Conservation (phyloP, 2,329 filamentous ascomycete genomes). For the Colletotrichum sp. region DNA sequence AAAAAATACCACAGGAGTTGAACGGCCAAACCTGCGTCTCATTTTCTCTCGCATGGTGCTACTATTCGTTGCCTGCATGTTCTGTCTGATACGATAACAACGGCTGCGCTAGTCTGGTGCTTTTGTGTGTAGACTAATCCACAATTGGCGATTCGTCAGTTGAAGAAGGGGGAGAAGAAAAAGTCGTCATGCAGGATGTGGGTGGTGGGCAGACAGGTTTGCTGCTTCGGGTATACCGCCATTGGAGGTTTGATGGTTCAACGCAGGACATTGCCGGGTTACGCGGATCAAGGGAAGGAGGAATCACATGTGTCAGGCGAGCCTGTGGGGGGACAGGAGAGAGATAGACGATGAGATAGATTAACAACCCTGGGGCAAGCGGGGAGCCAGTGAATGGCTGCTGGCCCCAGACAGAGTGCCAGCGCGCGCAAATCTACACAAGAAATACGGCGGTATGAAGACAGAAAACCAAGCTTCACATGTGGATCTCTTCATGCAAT, state of each 20-base stretch:
- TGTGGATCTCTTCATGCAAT: slow-evolving; percentile 10
- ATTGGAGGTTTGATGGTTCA: not conserved
- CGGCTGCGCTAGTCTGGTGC: not conserved
- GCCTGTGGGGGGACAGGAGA: not conserved
- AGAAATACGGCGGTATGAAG: not conserved
- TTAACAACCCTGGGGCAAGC: not conserved
- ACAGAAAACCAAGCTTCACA: slow-evolving; percentile 8
- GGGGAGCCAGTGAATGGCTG: not conserved
- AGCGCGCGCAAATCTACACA: not conserved
- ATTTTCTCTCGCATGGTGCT: not conserved
- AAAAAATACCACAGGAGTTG: not conserved
- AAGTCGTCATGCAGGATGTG: not conserved
- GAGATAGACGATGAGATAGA: not conserved
- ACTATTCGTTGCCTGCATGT: not conserved
- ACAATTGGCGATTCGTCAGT: not conserved
- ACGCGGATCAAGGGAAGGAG: slow-evolving; percentile 7
- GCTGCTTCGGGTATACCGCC: not conserved
- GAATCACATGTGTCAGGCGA: not conserved
- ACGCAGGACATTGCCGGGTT: not conserved
- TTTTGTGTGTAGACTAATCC: not conserved
- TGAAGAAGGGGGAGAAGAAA: not conserved
- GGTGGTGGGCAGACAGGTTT: not conserved
- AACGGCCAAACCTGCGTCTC: not conserved
- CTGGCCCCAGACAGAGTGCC: not conserved
- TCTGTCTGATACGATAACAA: not conserved